phyloP scores from a whole-genome alignment of 1,284 basidiomycete species.

The Ganoderma multipileum region DNA sequence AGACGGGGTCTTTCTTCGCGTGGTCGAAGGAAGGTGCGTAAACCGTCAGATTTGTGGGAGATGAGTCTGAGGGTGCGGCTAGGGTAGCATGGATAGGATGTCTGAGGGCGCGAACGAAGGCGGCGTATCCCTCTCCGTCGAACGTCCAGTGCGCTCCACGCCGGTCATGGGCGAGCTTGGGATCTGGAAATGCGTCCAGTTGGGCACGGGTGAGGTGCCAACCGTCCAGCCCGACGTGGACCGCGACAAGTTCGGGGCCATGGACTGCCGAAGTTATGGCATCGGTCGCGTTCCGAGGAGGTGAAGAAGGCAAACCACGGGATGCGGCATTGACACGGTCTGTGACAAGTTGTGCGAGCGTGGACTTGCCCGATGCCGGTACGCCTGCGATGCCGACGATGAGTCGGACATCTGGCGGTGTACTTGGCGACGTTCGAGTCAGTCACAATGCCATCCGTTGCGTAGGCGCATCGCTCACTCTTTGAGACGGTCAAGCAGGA shows the following conservation, averaged over 20 bases:
- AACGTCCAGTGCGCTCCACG: constrained; percentile 82
- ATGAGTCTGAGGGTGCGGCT: not conserved
- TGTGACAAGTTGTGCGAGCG: constrained; percentile 66
- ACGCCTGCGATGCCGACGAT: constrained; percentile 82
- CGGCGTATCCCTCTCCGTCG: constrained; percentile 66
- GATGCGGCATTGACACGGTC: constrained; percentile 51
- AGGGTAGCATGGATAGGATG: constrained; percentile 39
- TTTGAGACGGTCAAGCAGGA: constrained; percentile 39
- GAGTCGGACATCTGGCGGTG: constrained; percentile 56
- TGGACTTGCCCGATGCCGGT: constrained; percentile 87
- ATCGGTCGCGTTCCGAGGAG: constrained; percentile 27
- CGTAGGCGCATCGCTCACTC: constrained; percentile 28
- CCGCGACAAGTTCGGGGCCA: constrained; percentile 26
- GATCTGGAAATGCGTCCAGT: constrained; percentile 73
- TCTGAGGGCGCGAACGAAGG: constrained; percentile 65
- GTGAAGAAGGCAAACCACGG: constrained; percentile 36
- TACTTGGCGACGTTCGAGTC: constrained; percentile 42
- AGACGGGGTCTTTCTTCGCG: constrained; percentile 69
- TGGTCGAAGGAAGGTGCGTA: constrained; percentile 80
- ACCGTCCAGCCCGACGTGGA: constrained; percentile 82
- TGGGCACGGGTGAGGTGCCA: constrained; percentile 82
- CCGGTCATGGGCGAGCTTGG: constrained; percentile 73
- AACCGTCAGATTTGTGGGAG: constrained; percentile 7
- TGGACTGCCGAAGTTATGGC: not conserved
- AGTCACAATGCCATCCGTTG: not conserved